phyloP scores from a whole-genome alignment of 768 basidiomycete genomes.

The Lactarius hatsudake region DNA sequence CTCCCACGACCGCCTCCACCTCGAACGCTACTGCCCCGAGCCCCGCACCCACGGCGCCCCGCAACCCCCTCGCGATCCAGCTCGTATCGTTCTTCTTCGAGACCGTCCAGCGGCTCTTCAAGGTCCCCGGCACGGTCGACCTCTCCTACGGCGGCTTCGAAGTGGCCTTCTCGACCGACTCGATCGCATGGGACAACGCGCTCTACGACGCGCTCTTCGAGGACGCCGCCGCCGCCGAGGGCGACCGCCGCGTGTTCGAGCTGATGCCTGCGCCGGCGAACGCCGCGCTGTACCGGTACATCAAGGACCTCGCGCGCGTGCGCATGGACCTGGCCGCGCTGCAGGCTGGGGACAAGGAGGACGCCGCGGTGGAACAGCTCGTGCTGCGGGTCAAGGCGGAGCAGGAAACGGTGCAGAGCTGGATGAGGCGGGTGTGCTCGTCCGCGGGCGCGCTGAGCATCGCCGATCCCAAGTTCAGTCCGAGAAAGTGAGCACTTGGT shows the following conservation, averaged over 20 bases:
- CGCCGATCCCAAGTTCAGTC: slow-evolving; percentile 18
- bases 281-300: slow-evolving; percentile 12
- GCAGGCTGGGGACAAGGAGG: not conserved
- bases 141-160: slow-evolving; percentile 21
- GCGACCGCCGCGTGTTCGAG: slow-evolving; percentile 2
- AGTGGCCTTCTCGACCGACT: slow-evolving; percentile 11
- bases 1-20: too few species aligned
- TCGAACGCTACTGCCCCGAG: not conserved
- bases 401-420: slow-evolving; percentile 11
- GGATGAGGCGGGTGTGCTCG: slow-evolving; percentile 9
- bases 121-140: slow-evolving; percentile 13
- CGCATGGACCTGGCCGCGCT: slow-evolving; percentile 13
- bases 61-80: slow-evolving; percentile 10
- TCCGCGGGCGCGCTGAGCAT: slow-evolving; percentile 20
- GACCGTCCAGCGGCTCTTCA: slow-evolving; percentile 13
- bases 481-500: slow-evolving; percentile 2
- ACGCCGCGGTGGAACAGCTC: not conserved
- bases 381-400: slow-evolving; percentile 10
- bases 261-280: slow-evolving; percentile 15
- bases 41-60: not conserved
- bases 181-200: slow-evolving; percentile 2
- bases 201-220: not conserved
- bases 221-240: not conserved
- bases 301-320: slow-evolving; percentile 17
- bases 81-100: slow-evolving; percentile 21